Evolutionary conservation across 31 red algal genomes (phyloP).

Genomic region (Porphyra umbilicalis): DNA sequence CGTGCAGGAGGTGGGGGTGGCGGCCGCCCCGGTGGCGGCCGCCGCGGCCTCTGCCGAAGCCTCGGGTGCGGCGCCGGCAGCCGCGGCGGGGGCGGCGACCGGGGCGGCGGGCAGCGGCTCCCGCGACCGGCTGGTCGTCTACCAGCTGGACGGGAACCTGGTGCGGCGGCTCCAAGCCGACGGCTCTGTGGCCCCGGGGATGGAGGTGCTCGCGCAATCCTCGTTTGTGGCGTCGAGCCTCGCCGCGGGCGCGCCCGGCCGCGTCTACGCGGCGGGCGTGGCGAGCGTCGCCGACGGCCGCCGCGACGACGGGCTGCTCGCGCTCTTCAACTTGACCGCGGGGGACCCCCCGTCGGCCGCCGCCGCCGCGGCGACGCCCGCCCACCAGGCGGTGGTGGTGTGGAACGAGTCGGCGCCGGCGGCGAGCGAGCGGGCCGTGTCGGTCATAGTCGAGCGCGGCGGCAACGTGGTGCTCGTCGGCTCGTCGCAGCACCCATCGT

Average conservation of each 20-base stretch:
- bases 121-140: background rate
- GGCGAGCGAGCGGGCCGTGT: background rate
- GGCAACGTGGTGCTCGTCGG: background rate
- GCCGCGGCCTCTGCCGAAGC: background rate
- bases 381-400: background rate
- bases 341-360: background rate
- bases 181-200: background rate
- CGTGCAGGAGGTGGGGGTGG: background rate
- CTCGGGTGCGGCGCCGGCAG: background rate
- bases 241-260: background rate
- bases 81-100: background rate
- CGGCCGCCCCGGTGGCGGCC: no score
- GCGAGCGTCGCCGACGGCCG: background rate
- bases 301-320: background rate
- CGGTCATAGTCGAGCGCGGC: background rate
- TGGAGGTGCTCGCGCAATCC: background rate
- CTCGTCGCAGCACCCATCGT: background rate
- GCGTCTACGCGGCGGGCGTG: background rate
- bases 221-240: background rate
- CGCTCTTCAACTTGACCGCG: background rate
- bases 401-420: background rate
- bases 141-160: background rate
- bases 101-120: background rate
- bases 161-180: background rate
- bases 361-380: background rate